Evolutionary conservation across 768 basidiomycete species (phyloP), one percentile per base, ranked within the genome.

Genomic region (Pleurotus pulmonarius): DNA sequence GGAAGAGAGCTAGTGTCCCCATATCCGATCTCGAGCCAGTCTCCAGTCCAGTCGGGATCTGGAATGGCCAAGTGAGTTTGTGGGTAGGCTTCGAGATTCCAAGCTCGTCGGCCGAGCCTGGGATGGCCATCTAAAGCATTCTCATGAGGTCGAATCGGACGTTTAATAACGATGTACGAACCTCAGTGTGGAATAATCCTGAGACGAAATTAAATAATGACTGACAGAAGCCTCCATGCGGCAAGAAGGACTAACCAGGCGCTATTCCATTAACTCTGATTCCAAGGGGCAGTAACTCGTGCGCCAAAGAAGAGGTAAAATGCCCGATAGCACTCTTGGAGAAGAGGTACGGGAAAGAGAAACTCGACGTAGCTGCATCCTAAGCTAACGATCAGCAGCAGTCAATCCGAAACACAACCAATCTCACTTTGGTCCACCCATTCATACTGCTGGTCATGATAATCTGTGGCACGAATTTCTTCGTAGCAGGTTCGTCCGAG

Each of bases 381-480:
- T 76, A 45, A 3, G 24, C 16, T 8, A 34, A 38, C 24, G 5
- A 29, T 22, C 46, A 8, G 53, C 5, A 29, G 8, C 8, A 29
- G 34, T 24, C 12, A 9, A 24, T 4, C n/a, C 12, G 7, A 11
- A 43, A 52, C 34, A 24, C n/a, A 7, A 1, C 5, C 5, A 3
- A 13, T 2, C 56, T 57, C 41, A 72, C 75, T 68, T 79, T 81
- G 15, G 78, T 75, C 78, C 78, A 81, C 1, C 77, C 79, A 56
- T 79, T 80, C 77, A 80, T 78, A 49, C 76, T 77, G 48, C 73
- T 75, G 0, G 78, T 81, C 74, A 80, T 78, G 39, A 81, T 64
- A 22, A 81, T 65, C 63, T 79, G 77, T 1, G 78, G 77, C 8
- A 70, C 75, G 58, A 80, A 79, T 49, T 67, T 71, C 55, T 64